Conservation (phyloP, 2,329 filamentous ascomycete species). For the Pseudogymnoascus sp. region DNA sequence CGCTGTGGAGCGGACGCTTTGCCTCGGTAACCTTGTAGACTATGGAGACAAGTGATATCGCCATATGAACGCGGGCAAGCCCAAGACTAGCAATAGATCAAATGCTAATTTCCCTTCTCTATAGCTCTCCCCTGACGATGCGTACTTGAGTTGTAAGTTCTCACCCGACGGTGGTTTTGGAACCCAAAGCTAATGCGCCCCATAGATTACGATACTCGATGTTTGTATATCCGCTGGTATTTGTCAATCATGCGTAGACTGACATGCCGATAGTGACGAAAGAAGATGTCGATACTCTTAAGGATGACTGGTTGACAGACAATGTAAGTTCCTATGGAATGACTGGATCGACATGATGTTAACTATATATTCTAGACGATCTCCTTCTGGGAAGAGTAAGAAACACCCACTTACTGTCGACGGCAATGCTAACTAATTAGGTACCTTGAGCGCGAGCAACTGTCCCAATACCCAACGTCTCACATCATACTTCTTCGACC, state of each 20-base stretch:
- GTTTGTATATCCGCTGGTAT: constrained; percentile 33
- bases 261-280: constrained; percentile 57
- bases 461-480: constrained; percentile 70
- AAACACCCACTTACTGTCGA: constrained; percentile 10
- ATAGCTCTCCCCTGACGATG: constrained; percentile 53
- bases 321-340: constrained; percentile 53
- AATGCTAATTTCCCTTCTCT: background rate
- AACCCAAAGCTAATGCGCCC: background rate
- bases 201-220: constrained; percentile 55
- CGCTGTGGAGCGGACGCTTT: background rate
- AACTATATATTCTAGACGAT: constrained; percentile 59
- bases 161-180: background rate
- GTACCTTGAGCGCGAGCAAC: constrained; percentile 83
- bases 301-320: constrained; percentile 92
- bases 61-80: background rate
- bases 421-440: constrained; percentile 30
- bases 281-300: constrained; percentile 81
- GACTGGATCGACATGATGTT: constrained; percentile 6
- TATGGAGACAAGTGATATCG: background rate
- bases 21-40: background rate
- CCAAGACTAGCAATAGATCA: background rate
- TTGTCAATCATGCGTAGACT: constrained; percentile 14
- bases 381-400: constrained; percentile 92
- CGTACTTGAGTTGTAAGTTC: constrained; percentile 61
- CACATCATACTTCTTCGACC: constrained; percentile 86